Evolutionary conservation across 352 stramenopile genomes (phyloP).

Genomic region (Phytophthora ramorum): DNA sequence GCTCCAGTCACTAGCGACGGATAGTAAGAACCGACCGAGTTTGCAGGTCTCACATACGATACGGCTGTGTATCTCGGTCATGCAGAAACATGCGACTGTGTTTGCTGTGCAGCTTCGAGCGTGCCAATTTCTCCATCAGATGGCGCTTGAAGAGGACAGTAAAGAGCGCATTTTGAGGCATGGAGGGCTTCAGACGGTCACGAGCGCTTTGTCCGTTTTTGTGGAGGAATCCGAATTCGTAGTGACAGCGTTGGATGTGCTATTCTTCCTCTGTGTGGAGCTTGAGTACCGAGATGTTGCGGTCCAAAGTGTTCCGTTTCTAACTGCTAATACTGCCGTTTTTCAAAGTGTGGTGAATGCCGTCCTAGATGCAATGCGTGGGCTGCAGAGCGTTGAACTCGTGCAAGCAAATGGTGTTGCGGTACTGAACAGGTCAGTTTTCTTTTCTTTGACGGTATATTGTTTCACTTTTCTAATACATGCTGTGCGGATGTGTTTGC

Average conservation of each 20-base stretch:
- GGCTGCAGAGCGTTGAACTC: conserved; percentile 35
- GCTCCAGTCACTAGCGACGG: conserved; percentile 55
- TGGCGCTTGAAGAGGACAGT: conserved; percentile 64
- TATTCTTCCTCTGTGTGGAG: conserved; percentile 64
- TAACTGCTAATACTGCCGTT: conserved; percentile 4
- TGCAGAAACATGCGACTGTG: conserved; percentile 39
- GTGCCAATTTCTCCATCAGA: conserved; percentile 76
- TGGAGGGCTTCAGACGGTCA: conserved; percentile 39
- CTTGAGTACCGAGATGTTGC: conserved; percentile 36
- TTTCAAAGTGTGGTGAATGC: conserved; percentile 13
- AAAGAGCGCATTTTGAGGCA: conserved; percentile 52
- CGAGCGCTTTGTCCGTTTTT: conserved; percentile 47
- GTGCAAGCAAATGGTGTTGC: conserved; percentile 63
- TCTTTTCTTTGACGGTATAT: neutral
- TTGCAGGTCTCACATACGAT: conserved; percentile 44
- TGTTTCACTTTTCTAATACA: neutral
- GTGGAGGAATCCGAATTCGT: conserved; percentile 48
- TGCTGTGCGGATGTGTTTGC: neutral
- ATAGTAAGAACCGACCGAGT: conserved; percentile 42
- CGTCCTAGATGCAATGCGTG: conserved; percentile 45
- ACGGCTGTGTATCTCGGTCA: conserved; percentile 36
- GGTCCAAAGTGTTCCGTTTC: neutral
- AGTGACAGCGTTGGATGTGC: conserved; percentile 50
- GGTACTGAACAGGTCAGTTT: conserved; percentile 54
- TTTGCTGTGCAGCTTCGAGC: conserved; percentile 51